These are phyloP conservation scores for Penicillium sp. DNA, from an alignment of 2,329 filamentous ascomycete genomes.

Conservation along the genomic window DNA sequence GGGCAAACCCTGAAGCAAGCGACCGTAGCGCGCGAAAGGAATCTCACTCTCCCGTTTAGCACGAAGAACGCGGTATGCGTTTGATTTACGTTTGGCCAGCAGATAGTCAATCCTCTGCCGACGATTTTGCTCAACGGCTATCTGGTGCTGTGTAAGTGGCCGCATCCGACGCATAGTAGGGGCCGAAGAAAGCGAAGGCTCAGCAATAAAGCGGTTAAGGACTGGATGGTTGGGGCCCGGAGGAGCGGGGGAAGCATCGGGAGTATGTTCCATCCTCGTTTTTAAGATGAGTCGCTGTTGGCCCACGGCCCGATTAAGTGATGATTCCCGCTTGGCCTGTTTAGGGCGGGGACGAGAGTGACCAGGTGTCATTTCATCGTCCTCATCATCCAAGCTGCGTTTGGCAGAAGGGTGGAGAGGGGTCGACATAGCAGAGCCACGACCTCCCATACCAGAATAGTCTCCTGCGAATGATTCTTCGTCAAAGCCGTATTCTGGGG, in stretches of 20 bases:
- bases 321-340: slow-evolving; percentile 39
- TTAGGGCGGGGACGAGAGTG: slow-evolving; percentile 41
- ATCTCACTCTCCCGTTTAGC: slow-evolving; percentile 40
- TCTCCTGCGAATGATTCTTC: slow-evolving; percentile 36
- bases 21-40: slow-evolving; percentile 42
- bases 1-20: slow-evolving; percentile 43
- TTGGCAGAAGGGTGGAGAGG: slow-evolving; percentile 39
- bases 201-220: slow-evolving; percentile 41
- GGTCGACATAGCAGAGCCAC: slow-evolving; percentile 36
- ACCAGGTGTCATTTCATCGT: slow-evolving; percentile 40
- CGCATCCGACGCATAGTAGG: slow-evolving; percentile 42
- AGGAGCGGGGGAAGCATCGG: slow-evolving; percentile 45
- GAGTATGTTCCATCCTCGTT: slow-evolving; percentile 44
- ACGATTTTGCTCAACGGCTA: slow-evolving; percentile 50
- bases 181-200: slow-evolving; percentile 31
- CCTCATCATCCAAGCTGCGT: slow-evolving; percentile 40
- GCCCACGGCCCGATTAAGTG: slow-evolving; percentile 34
- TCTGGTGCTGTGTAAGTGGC: slow-evolving; percentile 50
- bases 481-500: slow-evolving; percentile 30
- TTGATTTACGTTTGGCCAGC: slow-evolving; percentile 42
- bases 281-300: slow-evolving; percentile 46
- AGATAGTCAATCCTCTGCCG: slow-evolving; percentile 50
- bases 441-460: slow-evolving; percentile 29
- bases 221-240: slow-evolving; percentile 43
- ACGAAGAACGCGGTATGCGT: slow-evolving; percentile 39